phyloP scores from a whole-genome alignment of 2,329 filamentous ascomycete genomes.

The Massarina eburnea region DNA sequence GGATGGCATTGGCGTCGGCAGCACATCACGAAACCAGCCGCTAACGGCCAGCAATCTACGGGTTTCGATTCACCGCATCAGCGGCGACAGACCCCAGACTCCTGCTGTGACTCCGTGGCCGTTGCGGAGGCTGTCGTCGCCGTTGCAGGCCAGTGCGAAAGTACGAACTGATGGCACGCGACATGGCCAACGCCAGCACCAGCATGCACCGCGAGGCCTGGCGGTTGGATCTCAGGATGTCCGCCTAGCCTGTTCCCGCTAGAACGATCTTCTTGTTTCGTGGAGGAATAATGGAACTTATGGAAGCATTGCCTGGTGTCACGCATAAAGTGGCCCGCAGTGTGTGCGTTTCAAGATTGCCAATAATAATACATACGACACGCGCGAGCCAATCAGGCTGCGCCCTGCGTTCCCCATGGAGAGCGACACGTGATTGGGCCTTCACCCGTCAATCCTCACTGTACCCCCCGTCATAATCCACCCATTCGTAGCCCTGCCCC shows the following conservation, averaged over 20 bases:
- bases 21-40: background rate
- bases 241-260: constrained; percentile 8
- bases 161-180: too few relatives aligned
- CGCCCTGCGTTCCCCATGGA: background rate
- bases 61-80: too few relatives aligned
- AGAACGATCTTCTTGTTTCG: constrained; percentile 17
- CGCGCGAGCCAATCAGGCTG: background rate
- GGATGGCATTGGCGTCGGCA: background rate
- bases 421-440: background rate
- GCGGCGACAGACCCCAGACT: too few relatives aligned
- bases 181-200: constrained; percentile 1
- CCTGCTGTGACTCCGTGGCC: too few relatives aligned
- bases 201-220: constrained; percentile 15
- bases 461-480: too few relatives aligned
- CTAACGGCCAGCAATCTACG: background rate
- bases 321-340: constrained; percentile 8
- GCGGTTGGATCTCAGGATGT: constrained; percentile 4
- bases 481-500: too few relatives aligned
- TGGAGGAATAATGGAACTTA: too few relatives aligned
- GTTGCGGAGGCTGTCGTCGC: too few relatives aligned
- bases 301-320: constrained; percentile 9
- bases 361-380: too few relatives aligned
- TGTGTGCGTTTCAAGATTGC: constrained; percentile 9
- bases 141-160: too few relatives aligned
- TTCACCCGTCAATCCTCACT: background rate